Conservation (phyloP, 176 grass and related monocot genomes). For the Triticum turgidum region DNA sequence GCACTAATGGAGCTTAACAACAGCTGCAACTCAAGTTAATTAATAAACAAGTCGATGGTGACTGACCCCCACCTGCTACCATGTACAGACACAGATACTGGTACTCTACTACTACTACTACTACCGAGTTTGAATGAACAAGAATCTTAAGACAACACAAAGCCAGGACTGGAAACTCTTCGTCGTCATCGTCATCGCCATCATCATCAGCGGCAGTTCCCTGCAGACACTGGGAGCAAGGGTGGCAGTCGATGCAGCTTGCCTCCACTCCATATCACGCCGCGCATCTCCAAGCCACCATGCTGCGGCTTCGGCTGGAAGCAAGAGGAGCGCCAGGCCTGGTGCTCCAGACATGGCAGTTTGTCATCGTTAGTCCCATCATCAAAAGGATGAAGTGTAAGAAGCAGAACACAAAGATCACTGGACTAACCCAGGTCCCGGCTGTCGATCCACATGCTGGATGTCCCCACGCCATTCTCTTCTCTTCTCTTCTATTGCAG, state of each 20-base stretch:
- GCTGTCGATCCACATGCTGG: not conserved
- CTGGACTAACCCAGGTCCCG: slow-evolving; percentile 17
- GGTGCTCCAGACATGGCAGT: not conserved
- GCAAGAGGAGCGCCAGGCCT: not conserved
- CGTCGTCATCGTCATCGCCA: not conserved
- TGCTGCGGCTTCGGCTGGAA: not conserved
- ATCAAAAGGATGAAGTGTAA: not conserved
- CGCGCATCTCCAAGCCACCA: not conserved
- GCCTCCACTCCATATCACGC: not conserved
- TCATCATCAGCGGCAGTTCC: not conserved
- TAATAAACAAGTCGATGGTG: not conserved
- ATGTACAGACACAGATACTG: slow-evolving; percentile 25
- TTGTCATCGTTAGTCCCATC: not conserved
- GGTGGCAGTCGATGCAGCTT: not conserved
- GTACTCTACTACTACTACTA: not conserved
- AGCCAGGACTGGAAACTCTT: not conserved
- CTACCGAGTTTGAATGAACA: not conserved
- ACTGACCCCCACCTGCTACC: not conserved
- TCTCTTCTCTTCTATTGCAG: not conserved
- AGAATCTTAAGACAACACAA: not conserved
- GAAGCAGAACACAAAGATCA: not conserved
- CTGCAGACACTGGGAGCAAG: not conserved
- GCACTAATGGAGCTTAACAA: too few species aligned
- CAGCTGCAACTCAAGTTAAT: not conserved
- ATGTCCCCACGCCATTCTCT: not conserved